phyloP scores from a whole-genome alignment of 2,329 filamentous ascomycete species.

The Colletotrichum plurivorum region DNA sequence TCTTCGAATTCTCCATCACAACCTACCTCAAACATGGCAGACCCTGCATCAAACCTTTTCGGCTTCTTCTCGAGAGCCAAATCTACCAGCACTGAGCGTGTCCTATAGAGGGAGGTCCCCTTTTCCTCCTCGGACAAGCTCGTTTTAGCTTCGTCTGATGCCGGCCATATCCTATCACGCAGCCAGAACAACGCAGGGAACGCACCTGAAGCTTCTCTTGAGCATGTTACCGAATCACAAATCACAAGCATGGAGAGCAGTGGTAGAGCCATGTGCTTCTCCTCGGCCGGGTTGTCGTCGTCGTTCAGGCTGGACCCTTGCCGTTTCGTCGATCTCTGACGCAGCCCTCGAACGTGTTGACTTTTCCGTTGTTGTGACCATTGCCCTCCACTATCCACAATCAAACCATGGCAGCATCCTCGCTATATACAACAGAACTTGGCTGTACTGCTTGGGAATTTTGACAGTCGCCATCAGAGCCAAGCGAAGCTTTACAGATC shows the following conservation, averaged over 20 bases:
- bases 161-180: neutral
- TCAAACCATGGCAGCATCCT: conserved; percentile 10
- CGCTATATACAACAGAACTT: neutral
- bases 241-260: conserved; percentile 18
- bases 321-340: conserved; percentile 36
- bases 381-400: neutral
- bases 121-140: conserved; percentile 5
- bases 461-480: neutral
- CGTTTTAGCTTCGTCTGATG: conserved; percentile 32
- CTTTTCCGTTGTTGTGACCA: neutral
- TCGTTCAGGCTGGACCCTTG: conserved; percentile 17
- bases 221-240: conserved; percentile 11
- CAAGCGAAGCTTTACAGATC: neutral
- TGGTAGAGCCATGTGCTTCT: neutral
- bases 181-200: conserved; percentile 4
- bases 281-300: conserved; percentile 18
- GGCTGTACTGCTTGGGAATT: too few species aligned
- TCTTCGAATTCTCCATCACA: conserved; percentile 1
- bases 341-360: neutral
- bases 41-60: conserved; percentile 15
- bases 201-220: conserved; percentile 3
- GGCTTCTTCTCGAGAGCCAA: neutral
- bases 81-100: conserved; percentile 20
- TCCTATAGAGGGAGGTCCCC: conserved; percentile 22
- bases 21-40: neutral